Base-by-base conservation (phyloP, 805 yeast genomes). In the Scheffersomyces spartinae region DNA sequence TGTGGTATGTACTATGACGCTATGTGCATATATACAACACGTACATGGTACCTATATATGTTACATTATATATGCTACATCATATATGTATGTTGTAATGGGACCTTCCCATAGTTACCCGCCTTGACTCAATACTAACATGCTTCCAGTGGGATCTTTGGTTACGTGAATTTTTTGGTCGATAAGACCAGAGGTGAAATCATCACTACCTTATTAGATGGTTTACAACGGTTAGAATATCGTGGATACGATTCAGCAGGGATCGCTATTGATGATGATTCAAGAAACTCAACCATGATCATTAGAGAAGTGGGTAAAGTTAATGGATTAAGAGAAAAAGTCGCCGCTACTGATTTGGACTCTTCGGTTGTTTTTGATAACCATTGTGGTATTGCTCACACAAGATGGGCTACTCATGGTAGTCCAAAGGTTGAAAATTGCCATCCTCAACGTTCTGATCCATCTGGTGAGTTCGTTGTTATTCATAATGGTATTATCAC, bases 371-470 rank as follows among this genome's bases (percentile, higher is more conserved):
- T 71, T 12, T 85, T 83, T 47, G 76, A 71, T 41, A 73, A 78
- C 51, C 98, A 91, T 49, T 85, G 76, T 33, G 98, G 95, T 49
- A 91, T 91, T 52, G 97, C 98, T 13, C 99, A 91, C 59, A 91
- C 99, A 9, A 81, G 99, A 65, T 91, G 99, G 99, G 99, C 99
- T 26, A 91, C 99, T 19, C 99, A 91, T 55, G 99, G 99, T 55
- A 82, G 76, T 43, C 96, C 96, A 30, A 74, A 72, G 38, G 72
- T 68, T 34, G 42, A 54, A 34, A 91, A 91, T 64, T 91, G 97
- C 51, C 99, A 91, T 53, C 99, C 99, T 25, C 97, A 88, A 50
- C 65, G 88, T 37, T 83, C 95, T 1, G 98, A 84, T 51, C 68
- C 71, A 7, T 55, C 56, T 23, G 78, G 79, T 41, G 94, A 86